A percentile compares a stretch with the other conserved stretches of the same genome.
Conservation (phyloP, 768 basidiomycete species). For the Tulasnella sp. region DNA sequence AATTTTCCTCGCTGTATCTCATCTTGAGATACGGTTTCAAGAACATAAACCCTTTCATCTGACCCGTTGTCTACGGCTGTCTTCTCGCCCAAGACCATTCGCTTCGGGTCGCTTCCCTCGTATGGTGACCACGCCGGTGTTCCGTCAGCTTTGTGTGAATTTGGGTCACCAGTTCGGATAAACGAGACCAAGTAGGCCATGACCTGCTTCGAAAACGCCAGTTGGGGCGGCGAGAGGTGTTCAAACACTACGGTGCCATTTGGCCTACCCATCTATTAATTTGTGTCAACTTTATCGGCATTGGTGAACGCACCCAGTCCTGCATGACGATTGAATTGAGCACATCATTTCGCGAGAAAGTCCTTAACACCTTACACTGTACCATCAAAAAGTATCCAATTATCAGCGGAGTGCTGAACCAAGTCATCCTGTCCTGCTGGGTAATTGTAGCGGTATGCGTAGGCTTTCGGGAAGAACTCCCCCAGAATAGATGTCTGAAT, state of each 20-base stretch:
- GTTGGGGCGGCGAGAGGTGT: background rate
- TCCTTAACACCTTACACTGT: conserved; percentile 8
- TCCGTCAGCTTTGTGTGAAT: conserved; percentile 5
- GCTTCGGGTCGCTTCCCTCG: no score
- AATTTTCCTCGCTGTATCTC: no score
- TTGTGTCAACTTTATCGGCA: no score
- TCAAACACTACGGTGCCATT: conserved; percentile 13
- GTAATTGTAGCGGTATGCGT: conserved; percentile 5
- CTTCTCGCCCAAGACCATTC: no score
- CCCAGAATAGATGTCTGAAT: background rate
- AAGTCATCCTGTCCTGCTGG: background rate
- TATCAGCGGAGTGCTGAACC: conserved; percentile 6
- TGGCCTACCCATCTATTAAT: no score
- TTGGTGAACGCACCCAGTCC: no score
- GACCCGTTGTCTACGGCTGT: no score
- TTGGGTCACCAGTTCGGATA: conserved; percentile 9
- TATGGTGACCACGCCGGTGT: conserved; percentile 12
- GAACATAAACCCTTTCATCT: no score
- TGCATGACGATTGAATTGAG: no score
- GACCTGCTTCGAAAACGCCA: conserved; percentile 9
- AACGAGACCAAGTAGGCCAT: conserved; percentile 14
- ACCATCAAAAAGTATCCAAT: conserved; percentile 5
- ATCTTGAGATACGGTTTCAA: no score
- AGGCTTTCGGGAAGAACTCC: background rate
- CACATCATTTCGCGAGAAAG: no score